Conservation (phyloP, 306 rosid species). For the Cyamopsis tetragonoloba region DNA sequence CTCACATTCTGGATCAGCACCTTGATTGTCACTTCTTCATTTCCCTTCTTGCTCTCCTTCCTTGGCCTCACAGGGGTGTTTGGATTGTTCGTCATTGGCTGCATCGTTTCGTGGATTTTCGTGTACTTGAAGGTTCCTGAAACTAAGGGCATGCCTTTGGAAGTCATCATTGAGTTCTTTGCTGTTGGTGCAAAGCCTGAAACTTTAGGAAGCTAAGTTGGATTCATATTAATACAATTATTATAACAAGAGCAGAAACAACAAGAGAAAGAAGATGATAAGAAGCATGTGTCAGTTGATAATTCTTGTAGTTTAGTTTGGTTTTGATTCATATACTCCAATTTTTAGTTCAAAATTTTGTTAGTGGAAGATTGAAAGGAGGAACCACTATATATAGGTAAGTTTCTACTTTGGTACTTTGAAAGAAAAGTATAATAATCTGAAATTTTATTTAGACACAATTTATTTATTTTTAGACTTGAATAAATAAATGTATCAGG, state of each 20-base stretch:
- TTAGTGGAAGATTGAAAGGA: not conserved
- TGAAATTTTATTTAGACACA: not conserved
- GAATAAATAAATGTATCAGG: no score
- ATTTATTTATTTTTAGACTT: not conserved
- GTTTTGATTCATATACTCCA: not conserved
- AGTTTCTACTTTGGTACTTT: not conserved
- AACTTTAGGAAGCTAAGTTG: not conserved
- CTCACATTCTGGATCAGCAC: constrained; percentile 49
- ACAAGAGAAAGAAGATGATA: not conserved
- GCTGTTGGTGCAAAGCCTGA: constrained; percentile 44
- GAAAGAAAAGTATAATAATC: not conserved
- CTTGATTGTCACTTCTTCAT: constrained; percentile 47
- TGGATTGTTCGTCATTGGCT: constrained; percentile 40
- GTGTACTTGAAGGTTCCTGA: constrained; percentile 68
- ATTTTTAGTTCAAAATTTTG: not conserved
- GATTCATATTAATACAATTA: not conserved
- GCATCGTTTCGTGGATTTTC: constrained; percentile 53
- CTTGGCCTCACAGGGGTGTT: constrained; percentile 57
- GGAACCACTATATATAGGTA: not conserved
- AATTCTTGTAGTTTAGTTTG: not conserved
- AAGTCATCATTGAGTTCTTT: constrained; percentile 67
- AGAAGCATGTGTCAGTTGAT: not conserved
- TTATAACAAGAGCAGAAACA: not conserved
- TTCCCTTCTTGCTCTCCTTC: constrained; percentile 48
- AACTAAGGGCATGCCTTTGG: constrained; percentile 76